Evolutionary conservation across 805 yeast genomes (phyloP), one percentile per base, ranked within the genome.

Genomic region (Zygotorulaspora florentina): DNA sequence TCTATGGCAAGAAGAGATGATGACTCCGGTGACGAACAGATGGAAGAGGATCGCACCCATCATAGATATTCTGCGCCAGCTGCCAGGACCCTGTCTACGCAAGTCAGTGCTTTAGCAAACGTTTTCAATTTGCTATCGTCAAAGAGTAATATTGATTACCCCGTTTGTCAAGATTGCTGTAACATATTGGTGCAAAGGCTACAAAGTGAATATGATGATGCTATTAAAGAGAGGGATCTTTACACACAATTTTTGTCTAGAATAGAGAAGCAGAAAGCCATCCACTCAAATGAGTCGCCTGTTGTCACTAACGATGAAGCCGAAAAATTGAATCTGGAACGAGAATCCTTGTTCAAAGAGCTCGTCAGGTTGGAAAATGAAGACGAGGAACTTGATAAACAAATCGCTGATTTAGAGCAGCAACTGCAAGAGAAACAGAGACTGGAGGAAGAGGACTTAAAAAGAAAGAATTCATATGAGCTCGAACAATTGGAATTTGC

Each of bases 111-210:
- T 0, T 62, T 88, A 28, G 79, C 79, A 2, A 78, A 77, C 31
- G 75, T 91, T 1, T 89, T 87, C 61, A 83, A 84, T 51, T 72
- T 85, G 1, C 65, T 91, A 5, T 83, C 93, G 0, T 71, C 77
- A 4, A 83, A 85, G 50, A 82, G 83, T 42, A 88, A 83, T 48
- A 74, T 91, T 12, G 95, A 87, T 52, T 81, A 80, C 58, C 99
- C 99, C 0, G 79, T 93, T 12, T 91, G 98, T 56, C 74, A 74
- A 18, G 97, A 90, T 36, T 93, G 99, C 64, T 85, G 93, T 6
- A 79, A 75, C 35, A 62, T 74, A 16, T 65, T 91, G 20, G 70
- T 85, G 9, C 80, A 77, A 8, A 82, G 81, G 46, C 72, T 88
- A 62, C 83, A 81, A 56, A 62, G 69, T 10, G 82, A 82, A 54